Conservation (phyloP, 225 moss, liverwort and hornwort genomes). For the Thuidium tamariscinum region DNA sequence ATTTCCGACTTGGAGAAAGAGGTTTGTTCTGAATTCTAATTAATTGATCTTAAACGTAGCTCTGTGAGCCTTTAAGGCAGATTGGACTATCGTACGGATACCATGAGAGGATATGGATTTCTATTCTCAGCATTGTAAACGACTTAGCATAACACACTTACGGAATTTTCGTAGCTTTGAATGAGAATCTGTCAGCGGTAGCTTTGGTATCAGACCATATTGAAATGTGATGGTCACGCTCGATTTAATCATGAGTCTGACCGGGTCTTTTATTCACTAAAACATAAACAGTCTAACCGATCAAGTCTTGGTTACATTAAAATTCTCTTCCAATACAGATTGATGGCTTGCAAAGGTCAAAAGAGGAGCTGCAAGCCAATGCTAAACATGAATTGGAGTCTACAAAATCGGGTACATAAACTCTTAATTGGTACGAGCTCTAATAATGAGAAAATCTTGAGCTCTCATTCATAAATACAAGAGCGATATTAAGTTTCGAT, state of each 20-base stretch:
- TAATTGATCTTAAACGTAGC: background rate
- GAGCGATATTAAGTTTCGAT: background rate
- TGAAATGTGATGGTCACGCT: background rate
- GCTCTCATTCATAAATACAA: background rate
- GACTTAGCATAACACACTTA: background rate
- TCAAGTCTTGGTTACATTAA: background rate
- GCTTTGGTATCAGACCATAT: background rate
- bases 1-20: slow-evolving; percentile 31
- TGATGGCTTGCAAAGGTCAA: slow-evolving; percentile 34
- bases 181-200: background rate
- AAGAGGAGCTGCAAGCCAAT: slow-evolving; percentile 48
- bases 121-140: background rate
- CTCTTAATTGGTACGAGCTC: background rate
- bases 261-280: background rate
- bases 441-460: background rate
- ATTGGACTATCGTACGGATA: background rate
- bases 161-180: background rate
- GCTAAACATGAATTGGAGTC: slow-evolving; percentile 43
- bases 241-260: background rate
- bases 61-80: background rate
- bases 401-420: slow-evolving; percentile 33
- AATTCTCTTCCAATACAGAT: slow-evolving; percentile 16
- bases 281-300: background rate
- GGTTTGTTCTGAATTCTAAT: slow-evolving; percentile 7
- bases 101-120: background rate